Evolutionary conservation across 352 stramenopile genomes (phyloP), one percentile per base, ranked within the genome.

Genomic region (Phytophthora melonis): DNA sequence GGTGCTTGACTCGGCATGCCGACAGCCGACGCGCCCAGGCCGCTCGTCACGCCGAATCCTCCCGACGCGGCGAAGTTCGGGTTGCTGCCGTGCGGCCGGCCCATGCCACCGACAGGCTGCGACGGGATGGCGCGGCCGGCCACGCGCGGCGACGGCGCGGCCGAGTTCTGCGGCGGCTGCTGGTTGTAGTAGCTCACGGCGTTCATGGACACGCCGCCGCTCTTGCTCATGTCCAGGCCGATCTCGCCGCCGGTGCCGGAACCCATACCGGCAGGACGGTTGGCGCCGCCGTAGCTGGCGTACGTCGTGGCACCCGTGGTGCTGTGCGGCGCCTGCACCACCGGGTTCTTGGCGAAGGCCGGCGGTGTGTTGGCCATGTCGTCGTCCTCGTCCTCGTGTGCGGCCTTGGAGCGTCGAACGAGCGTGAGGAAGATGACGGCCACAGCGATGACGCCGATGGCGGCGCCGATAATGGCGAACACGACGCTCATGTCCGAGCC

Each of bases 361-460:
- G 34, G 34, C 10, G 34, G 34, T 0, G 34, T 41, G 34, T 41
- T 41, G 34, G 10, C 34, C 34, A 41, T 41, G 34, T 41, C 34
- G 9, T 41, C 34, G 34, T 41, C 34, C 9, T 41, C 87, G 19
- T 93, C 86, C 3, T 92, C 83, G 18, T 61, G 58, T 16, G 83
- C 78, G 1, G 83, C 78, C n/a, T 84, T 86, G 39, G 87, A 93
- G 50, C 87, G 87, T 53, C 87, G 87, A 66, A 93, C 87, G 21
- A 93, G 82, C 45, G 84, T 90, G 49, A 93, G 73, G 72, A 93
- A 93, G 50, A 93, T 93, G 3, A 93, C 79, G 18, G 81, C 87
- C 10, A 93, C 87, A 11, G 87, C 87, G 68, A 93, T 92, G n/a
- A 93, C 84, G 53, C 87, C 87, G 43, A 93, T 93, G 2, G 87